Evolutionary conservation across 805 yeast species (phyloP).

Genomic region (Zygoascus biomembranicola): DNA sequence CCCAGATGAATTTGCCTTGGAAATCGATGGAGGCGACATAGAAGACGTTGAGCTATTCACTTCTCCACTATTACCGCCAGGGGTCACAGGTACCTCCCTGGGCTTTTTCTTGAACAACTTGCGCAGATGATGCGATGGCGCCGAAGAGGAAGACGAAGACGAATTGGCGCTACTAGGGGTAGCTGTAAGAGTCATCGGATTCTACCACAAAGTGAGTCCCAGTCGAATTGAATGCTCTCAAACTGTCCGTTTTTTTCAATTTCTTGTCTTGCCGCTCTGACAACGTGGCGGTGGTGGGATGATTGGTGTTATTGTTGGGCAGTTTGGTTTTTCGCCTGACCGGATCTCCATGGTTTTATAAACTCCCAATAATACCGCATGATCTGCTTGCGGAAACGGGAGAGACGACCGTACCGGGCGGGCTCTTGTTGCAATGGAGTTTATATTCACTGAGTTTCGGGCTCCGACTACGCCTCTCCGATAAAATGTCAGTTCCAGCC

Average conservation of each 20-base stretch:
- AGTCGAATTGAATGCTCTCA: no score
- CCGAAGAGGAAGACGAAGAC: conserved; percentile 2
- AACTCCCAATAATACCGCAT: no score
- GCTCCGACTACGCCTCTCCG: neutral
- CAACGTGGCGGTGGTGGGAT: no score
- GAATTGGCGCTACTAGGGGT: neutral
- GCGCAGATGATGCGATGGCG: neutral
- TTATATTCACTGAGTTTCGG: neutral
- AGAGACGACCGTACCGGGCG: no score
- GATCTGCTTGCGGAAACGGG: no score
- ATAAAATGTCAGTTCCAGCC: neutral
- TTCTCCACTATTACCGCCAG: neutral
- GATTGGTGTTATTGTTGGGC: no score
- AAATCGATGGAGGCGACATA: neutral
- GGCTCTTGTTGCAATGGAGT: no score
- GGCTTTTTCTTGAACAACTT: conserved; percentile 14
- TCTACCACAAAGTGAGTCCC: no score
- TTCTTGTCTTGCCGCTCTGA: no score
- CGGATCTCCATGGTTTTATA: no score
- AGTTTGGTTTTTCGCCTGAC: no score
- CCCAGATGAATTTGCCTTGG: neutral
- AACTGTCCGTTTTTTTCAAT: no score
- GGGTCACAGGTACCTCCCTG: neutral
- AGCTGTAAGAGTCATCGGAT: neutral
- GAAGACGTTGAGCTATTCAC: neutral